Conservation (phyloP, 306 rosid genomes). For the Cucurbita moschata region DNA sequence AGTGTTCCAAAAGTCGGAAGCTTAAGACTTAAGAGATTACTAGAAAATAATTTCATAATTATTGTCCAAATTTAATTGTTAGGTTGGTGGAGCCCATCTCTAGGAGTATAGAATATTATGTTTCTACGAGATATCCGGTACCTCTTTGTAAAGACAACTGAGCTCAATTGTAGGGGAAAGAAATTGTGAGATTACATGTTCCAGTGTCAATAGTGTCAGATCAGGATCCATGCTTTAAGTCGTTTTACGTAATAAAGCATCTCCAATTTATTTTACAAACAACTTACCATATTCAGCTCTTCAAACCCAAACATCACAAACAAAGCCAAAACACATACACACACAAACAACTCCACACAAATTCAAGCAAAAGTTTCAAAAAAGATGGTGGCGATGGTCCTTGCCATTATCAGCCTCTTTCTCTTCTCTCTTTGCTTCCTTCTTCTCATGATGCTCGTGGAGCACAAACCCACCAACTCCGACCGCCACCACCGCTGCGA, state of each 20-base stretch:
- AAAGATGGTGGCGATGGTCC: conserved; percentile 46
- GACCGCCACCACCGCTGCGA: conserved; percentile 47
- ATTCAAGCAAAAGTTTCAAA: background rate
- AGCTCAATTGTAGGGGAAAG: no score
- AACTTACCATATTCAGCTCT: background rate
- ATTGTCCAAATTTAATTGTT: no score
- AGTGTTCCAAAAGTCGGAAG: no score
- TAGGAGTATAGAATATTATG: no score
- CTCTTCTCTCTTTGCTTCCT: conserved; percentile 43
- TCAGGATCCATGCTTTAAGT: no score
- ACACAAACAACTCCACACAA: background rate
- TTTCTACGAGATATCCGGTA: no score
- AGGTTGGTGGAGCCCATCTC: no score
- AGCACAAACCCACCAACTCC: conserved; percentile 58
- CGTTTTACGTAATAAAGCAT: background rate
- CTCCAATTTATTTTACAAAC: background rate
- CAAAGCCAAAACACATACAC: background rate
- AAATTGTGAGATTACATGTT: no score
- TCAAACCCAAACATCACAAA: background rate
- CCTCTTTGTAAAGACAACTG: no score
- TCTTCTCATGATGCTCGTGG: conserved; percentile 68
- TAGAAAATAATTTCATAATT: no score
- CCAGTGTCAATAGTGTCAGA: no score
- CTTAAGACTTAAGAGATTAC: no score
- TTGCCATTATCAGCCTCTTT: conserved; percentile 53